These are phyloP conservation scores for Trichoderma sp. DNA, from an alignment of 2,329 filamentous ascomycete genomes.

Conservation along the genomic window DNA sequence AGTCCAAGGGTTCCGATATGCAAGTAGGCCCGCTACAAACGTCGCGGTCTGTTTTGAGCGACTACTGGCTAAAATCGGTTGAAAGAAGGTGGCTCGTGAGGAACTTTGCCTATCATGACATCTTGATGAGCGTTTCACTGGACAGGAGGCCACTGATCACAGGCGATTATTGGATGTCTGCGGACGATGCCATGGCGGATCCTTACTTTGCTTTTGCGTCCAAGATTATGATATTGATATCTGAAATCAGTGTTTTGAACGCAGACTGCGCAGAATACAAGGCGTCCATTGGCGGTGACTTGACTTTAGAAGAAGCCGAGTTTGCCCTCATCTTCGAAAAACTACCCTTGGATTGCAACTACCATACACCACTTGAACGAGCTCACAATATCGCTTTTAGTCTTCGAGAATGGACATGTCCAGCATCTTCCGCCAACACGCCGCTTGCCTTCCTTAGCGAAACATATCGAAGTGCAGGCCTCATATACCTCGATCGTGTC, in stretches of 20 bases:
- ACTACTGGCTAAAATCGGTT: not conserved
- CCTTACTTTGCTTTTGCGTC: slow-evolving; percentile 3
- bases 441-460: not conserved
- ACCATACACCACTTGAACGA: not conserved
- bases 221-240: not conserved
- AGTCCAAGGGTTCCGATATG: not conserved
- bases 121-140: not conserved
- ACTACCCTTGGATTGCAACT: not conserved
- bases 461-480: slow-evolving; percentile 1
- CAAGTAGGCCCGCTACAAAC: not conserved
- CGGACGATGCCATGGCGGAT: not conserved
- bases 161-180: not conserved
- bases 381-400: not conserved
- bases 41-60: not conserved
- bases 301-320: not conserved
- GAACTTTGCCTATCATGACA: slow-evolving; percentile 8
- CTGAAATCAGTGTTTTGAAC: slow-evolving; percentile 1
- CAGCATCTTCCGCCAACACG: not conserved
- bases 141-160: not conserved
- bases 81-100: not conserved
- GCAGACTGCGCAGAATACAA: slow-evolving; percentile 2
- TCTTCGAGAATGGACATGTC: not conserved
- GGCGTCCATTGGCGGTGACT: not conserved
- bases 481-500: not conserved
- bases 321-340: not conserved